A percentile compares a stretch with the other conserved stretches of the same genome.
These are phyloP conservation scores for Pythium angustatum DNA, from an alignment of 352 stramenopile genomes.

Conservation along the genomic window DNA sequence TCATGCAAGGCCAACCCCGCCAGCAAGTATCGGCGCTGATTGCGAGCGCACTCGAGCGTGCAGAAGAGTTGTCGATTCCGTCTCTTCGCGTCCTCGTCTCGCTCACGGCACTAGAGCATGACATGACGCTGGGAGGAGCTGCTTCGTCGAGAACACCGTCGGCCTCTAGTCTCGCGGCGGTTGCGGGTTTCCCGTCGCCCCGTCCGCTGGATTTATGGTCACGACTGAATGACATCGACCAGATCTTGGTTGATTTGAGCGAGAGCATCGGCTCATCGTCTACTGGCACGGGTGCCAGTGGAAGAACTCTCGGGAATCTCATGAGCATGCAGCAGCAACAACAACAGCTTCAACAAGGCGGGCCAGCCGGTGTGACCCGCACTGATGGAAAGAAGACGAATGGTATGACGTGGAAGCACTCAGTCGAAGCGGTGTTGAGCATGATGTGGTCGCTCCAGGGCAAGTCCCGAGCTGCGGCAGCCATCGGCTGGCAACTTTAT, in stretches of 20 bases:
- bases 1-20: conserved; percentile 59
- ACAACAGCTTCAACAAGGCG: conserved; percentile 25
- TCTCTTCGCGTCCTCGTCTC: conserved; percentile 51
- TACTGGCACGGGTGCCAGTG: background rate
- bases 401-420: conserved; percentile 60
- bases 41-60: conserved; percentile 54
- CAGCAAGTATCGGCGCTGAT: conserved; percentile 50
- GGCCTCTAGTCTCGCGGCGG: background rate
- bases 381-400: conserved; percentile 16
- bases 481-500: conserved; percentile 52
- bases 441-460: conserved; percentile 66
- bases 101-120: conserved; percentile 53
- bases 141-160: background rate
- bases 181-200: conserved; percentile 21
- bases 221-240: conserved; percentile 21
- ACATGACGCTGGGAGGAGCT: conserved; percentile 37
- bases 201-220: conserved; percentile 29
- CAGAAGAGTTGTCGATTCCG: conserved; percentile 54
- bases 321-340: conserved; percentile 30
- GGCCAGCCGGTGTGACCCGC: background rate
- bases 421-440: conserved; percentile 56
- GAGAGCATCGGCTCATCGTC: conserved; percentile 14
- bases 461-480: conserved; percentile 49
- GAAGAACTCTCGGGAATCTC: conserved; percentile 25
- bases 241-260: conserved; percentile 10